Percentiles rank a stretch among this genome's conserved stretches.
Conservation (phyloP, 768 basidiomycete genomes). For the Cytidiella melzeri region DNA sequence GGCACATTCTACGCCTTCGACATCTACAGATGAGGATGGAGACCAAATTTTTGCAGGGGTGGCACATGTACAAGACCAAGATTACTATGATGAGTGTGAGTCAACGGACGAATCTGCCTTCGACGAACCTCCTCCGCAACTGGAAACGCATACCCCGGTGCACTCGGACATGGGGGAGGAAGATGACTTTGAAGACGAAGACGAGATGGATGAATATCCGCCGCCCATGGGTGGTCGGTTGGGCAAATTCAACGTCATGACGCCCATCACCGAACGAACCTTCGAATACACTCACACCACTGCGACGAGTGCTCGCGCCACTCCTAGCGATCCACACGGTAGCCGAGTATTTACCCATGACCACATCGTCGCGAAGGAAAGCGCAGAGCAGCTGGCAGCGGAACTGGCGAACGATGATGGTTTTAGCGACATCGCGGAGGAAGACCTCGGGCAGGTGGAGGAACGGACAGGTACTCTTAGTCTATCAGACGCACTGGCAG, state of each 20-base stretch:
- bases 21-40: constrained; percentile 25
- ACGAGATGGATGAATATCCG: constrained; percentile 19
- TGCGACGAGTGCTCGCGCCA: constrained; percentile 11
- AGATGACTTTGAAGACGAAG: constrained; percentile 16
- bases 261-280: constrained; percentile 94
- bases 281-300: constrained; percentile 75
- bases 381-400: constrained; percentile 46
- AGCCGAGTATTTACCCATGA: not conserved
- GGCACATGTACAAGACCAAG: not conserved
- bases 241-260: constrained; percentile 88
- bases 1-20: constrained; percentile 16
- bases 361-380: constrained; percentile 28
- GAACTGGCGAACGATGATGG: constrained; percentile 27
- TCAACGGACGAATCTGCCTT: constrained; percentile 1
- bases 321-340: not conserved
- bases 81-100: constrained; percentile 2
- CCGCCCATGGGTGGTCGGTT: constrained; percentile 69
- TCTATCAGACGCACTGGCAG: constrained; percentile 55
- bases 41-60: constrained; percentile 10
- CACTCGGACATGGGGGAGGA: constrained; percentile 11
- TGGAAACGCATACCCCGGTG: constrained; percentile 1
- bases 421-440: constrained; percentile 1
- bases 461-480: constrained; percentile 61
- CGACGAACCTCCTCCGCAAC: not conserved
- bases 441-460: constrained; percentile 31